Evolutionary conservation across 192 early-diverging fungal genomes (phyloP), one percentile per base, ranked within the genome.

Genomic region (Coemansia sp.): DNA sequence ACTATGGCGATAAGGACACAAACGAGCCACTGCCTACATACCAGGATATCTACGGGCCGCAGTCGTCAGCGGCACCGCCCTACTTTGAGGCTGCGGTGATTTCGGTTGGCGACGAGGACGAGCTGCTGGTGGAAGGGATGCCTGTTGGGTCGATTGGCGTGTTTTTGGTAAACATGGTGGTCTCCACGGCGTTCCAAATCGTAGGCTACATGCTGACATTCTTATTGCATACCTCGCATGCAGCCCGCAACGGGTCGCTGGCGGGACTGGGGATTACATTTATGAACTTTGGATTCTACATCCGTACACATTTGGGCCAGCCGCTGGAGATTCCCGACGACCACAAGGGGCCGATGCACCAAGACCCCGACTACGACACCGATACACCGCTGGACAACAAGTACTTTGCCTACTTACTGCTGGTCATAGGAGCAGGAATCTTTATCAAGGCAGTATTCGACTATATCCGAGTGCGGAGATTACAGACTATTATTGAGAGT

Each of bases 201-300:
- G 80, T 90, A 30, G 88, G 93, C 3, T 97, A 94, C 80, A 84
- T 97, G 72, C 70, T 97, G 65, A 94, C 92, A 13, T 90, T 91
- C 57, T 68, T 97, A 57, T 65, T 97, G 55, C 91, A 93, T 46
- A 93, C 90, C 33, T 88, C 86, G 39, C 93, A 97, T 67, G 89
- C 93, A 7, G 91, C 91, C 39, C 89, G 87, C 76, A 80, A 89
- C 61, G 87, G 87, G 28, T 86, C 87, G 45, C 81, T 85, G 63
- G 83, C 85, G 42, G 91, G 91, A 9, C 79, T 91, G n/a, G 91
- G 91, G 9, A 73, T 93, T 50, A 88, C 88, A 19, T 81, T 93
- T 57, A 80, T 93, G 56, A 86, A 86, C 60, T 84, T 86, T 81
- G 89, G 89, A 10, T 78, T 86, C 53, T 82, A 87, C 72, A 81